phyloP scores from a whole-genome alignment of 192 early-diverging fungal genomes.

The Spizellomyces sp. region DNA sequence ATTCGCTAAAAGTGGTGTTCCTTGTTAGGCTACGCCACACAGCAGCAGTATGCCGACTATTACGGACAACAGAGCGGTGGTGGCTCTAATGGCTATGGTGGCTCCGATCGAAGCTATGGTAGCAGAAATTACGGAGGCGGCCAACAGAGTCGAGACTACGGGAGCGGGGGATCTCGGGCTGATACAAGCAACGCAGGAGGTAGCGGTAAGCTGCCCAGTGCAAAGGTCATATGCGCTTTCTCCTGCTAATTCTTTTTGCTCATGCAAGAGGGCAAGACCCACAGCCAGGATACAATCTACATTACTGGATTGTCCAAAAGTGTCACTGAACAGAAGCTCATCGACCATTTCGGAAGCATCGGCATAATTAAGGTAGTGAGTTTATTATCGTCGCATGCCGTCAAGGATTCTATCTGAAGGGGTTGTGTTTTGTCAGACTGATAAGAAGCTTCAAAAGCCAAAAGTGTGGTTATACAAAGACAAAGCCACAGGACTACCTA shows the following conservation, averaged over 20 bases:
- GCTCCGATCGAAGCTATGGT: too few species aligned
- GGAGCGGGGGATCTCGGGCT: too few species aligned
- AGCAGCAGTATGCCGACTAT: too few species aligned
- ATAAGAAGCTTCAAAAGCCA: conserved; percentile 61
- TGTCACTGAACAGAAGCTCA: conserved; percentile 65
- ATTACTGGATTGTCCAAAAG: conserved; percentile 63
- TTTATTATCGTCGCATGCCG: conserved; percentile 16
- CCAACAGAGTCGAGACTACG: too few species aligned
- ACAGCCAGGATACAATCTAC: conserved; percentile 69
- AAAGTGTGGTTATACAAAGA: conserved; percentile 78
- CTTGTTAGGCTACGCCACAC: too few species aligned
- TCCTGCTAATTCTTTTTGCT: neutral
- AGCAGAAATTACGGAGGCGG: too few species aligned
- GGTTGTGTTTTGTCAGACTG: conserved; percentile 41
- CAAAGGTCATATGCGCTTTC: too few species aligned
- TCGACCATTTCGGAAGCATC: conserved; percentile 66
- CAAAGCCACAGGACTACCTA: conserved; percentile 60
- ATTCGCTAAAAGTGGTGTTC: too few species aligned
- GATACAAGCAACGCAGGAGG: too few species aligned
- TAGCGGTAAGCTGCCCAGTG: too few species aligned
- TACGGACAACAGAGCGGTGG: too few species aligned
- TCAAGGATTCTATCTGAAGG: conserved; percentile 9
- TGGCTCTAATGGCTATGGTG: too few species aligned
- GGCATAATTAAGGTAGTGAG: conserved; percentile 64
- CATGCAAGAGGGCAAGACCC: conserved; percentile 28